These are phyloP conservation scores for Closterium sp. DNA, from an alignment of 139 green algal genomes.

Conservation along the genomic window DNA sequence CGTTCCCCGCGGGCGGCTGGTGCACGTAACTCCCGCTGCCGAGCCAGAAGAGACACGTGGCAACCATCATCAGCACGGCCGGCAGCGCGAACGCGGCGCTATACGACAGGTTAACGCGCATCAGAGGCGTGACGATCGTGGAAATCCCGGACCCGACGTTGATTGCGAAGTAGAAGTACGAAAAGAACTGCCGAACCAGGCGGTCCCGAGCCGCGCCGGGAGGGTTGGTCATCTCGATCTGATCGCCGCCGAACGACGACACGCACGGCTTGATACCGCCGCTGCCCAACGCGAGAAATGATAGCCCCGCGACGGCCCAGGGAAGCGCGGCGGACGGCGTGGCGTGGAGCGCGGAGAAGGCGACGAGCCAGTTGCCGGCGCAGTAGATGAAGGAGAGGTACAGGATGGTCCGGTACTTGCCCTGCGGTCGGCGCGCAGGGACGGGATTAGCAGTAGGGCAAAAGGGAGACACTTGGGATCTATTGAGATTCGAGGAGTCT, in stretches of 20 bases:
- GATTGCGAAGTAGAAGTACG: slow-evolving; percentile 97
- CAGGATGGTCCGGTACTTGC: slow-evolving; percentile 94
- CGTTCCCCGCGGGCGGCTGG: slow-evolving; percentile 37
- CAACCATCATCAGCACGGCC: slow-evolving; percentile 42
- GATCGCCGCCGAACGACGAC: slow-evolving; percentile 91
- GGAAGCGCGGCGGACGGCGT: background rate
- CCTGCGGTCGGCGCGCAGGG: slow-evolving; percentile 53
- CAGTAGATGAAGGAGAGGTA: slow-evolving; percentile 90
- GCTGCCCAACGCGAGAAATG: slow-evolving; percentile 85
- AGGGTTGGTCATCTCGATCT: slow-evolving; percentile 67
- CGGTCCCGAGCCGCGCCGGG: slow-evolving; percentile 61
- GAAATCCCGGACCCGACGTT: slow-evolving; percentile 81
- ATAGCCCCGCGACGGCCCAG: slow-evolving; percentile 61
- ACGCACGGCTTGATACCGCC: slow-evolving; percentile 99
- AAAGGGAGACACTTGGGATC: no score
- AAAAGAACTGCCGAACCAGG: slow-evolving; percentile 80
- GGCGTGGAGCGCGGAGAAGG: slow-evolving; percentile 37
- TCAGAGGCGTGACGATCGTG: slow-evolving; percentile 38
- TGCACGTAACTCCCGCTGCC: slow-evolving; percentile 38
- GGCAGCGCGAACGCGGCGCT: slow-evolving; percentile 53
- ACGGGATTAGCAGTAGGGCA: no score
- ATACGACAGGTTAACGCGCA: slow-evolving; percentile 55
- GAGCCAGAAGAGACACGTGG: slow-evolving; percentile 29
- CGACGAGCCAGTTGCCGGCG: slow-evolving; percentile 59
- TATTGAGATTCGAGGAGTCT: no score